Evolutionary conservation across 495 filamentous ascomycete species (phyloP), one percentile per base, ranked within the genome.

Genomic region (Penicillium dipodomyicola): DNA sequence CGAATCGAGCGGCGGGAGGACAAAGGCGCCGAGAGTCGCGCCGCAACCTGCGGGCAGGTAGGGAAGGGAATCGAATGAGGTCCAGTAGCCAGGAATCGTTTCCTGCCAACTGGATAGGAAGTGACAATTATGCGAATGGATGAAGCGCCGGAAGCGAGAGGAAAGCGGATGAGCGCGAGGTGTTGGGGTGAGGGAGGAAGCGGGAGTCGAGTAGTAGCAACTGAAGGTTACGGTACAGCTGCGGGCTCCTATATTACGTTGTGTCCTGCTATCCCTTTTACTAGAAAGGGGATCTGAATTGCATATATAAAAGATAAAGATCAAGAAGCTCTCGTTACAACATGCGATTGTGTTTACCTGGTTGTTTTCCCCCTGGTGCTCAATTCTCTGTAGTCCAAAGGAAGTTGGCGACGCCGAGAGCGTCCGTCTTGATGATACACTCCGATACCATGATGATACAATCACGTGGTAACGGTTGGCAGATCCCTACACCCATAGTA

Each of bases 1-100:
- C 19, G 51, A 49, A 52, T 67, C 56, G 66, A 65, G 70, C 68
- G 65, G 71, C 70, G 71, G 72, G 60, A 70, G 60, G 68, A 63
- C 63, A 67, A 64, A 68, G 65, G 62, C 68, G 67, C 69, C 67
- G 68, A 70, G 64, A 63, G 63, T 64, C 61, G 69, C 68, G 64
- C 67, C 70, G 65, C 67, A 69, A 59, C 59, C 63, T 62, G 66
- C 63, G 67, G 68, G 61, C 60, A 63, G 44, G 49, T 61, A 59
- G 35, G 53, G 52, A 56, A 58, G 25, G 39, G 52, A 32, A 56
- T 57, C 41, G 56, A 51, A 53, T 48, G 49, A 53, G 54, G 57
- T 62, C 59, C 51, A 68, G 61, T 64, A 56, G 44, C 48, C 60
- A 65, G 60, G 61, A 66, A 42, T 41, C n/a, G 48, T 54, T 46